phyloP scores from a whole-genome alignment of 768 basidiomycete species.

The Trametes cubensis region DNA sequence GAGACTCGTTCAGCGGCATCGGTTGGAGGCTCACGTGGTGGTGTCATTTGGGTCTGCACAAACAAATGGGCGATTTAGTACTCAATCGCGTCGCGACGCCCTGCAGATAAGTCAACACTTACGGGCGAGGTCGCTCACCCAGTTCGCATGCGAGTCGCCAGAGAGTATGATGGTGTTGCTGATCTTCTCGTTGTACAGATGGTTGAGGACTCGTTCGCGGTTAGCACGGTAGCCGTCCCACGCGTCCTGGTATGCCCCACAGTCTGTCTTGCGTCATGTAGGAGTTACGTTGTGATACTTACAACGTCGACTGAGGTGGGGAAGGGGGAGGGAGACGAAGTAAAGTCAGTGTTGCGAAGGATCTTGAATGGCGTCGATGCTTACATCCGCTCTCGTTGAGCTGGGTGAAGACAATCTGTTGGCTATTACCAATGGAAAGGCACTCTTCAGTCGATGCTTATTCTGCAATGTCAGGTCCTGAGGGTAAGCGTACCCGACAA shows the following conservation, averaged over 20 bases:
- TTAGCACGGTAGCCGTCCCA: conserved; percentile 67
- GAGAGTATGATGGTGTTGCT: conserved; percentile 58
- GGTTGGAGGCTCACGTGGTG: conserved; percentile 37
- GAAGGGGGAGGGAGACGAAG: too few relatives aligned
- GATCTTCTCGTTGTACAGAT: conserved; percentile 53
- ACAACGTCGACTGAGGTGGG: conserved; percentile 31
- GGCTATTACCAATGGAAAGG: conserved; percentile 35
- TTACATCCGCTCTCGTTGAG: conserved; percentile 44
- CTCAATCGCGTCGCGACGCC: too few relatives aligned
- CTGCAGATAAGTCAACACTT: conserved; percentile 25
- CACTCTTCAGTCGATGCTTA: too few relatives aligned
- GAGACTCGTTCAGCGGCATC: too few relatives aligned
- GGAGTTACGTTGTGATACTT: conserved; percentile 1
- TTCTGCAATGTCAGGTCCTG: neutral
- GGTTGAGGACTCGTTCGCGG: conserved; percentile 51
- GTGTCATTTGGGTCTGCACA: conserved; percentile 53
- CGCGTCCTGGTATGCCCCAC: conserved; percentile 44
- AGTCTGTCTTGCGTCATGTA: neutral
- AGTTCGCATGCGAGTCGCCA: conserved; percentile 66
- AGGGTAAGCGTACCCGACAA: conserved; percentile 47
- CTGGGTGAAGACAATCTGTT: conserved; percentile 60
- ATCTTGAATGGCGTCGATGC: conserved; percentile 15
- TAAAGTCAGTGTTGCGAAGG: neutral
- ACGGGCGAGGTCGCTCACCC: conserved; percentile 62
- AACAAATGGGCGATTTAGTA: neutral